Evolutionary conservation across 1,284 basidiomycete species (phyloP).

Genomic region (Schizophyllum commune): DNA sequence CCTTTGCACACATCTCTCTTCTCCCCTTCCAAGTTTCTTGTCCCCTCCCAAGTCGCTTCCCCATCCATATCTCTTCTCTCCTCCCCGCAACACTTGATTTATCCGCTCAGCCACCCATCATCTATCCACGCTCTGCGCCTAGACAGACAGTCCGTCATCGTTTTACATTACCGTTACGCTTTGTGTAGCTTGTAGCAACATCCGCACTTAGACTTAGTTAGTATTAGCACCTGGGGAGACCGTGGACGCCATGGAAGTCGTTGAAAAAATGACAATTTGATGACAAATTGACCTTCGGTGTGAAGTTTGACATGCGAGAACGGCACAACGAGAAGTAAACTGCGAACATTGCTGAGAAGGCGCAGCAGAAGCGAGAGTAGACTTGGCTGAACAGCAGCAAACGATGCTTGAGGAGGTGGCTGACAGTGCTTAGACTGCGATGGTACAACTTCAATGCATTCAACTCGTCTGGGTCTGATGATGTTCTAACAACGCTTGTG

Average conservation of each 20-base stretch:
- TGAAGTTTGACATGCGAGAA: not conserved
- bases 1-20: not conserved
- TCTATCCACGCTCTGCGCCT: not conserved
- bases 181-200: not conserved
- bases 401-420: too few relatives aligned
- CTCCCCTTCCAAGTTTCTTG: too few relatives aligned
- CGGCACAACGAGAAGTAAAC: too few relatives aligned
- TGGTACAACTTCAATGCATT: conserved; percentile 48
- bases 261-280: not conserved
- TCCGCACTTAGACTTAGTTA: not conserved
- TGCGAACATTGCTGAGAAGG: too few relatives aligned
- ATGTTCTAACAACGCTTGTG: conserved; percentile 53
- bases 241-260: not conserved
- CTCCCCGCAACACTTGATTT: too few relatives aligned
- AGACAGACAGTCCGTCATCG: not conserved
- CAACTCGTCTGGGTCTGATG: conserved; percentile 4
- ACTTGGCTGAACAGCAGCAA: too few relatives aligned
- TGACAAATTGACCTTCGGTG: not conserved
- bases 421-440: not conserved
- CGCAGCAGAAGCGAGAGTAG: too few relatives aligned
- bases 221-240: not conserved
- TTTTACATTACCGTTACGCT: not conserved
- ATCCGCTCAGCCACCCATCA: too few relatives aligned
- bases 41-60: too few relatives aligned
- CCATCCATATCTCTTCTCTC: too few relatives aligned